Evolutionary conservation across 2,329 filamentous ascomycete species (phyloP).

Genomic region (Botrytis pseudocinerea): DNA sequence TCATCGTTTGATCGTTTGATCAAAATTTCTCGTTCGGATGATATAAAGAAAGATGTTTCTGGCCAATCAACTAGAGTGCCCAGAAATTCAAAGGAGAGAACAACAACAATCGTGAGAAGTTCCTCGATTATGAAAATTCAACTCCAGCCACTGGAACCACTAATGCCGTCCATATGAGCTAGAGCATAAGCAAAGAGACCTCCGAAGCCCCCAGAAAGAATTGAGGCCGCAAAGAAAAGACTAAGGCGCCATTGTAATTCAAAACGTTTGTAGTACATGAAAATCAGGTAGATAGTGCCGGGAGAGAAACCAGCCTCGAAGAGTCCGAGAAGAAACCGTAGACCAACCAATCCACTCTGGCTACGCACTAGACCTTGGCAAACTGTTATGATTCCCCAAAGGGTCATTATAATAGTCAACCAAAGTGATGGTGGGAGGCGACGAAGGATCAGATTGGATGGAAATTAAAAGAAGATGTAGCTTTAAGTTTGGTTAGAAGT

Average conservation of each 20-base stretch:
- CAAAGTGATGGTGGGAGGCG: slow-evolving; percentile 44
- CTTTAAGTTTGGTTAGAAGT: slow-evolving; percentile 5
- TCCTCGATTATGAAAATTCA: slow-evolving; percentile 51
- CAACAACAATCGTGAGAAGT: slow-evolving; percentile 38
- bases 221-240: slow-evolving; percentile 55
- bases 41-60: slow-evolving; percentile 45
- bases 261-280: slow-evolving; percentile 51
- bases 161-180: slow-evolving; percentile 51
- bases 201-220: slow-evolving; percentile 56
- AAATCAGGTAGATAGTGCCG: slow-evolving; percentile 49
- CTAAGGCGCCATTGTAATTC: slow-evolving; percentile 54
- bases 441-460: slow-evolving; percentile 37
- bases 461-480: slow-evolving; percentile 44
- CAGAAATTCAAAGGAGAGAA: slow-evolving; percentile 46
- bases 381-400: slow-evolving; percentile 46
- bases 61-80: slow-evolving; percentile 48
- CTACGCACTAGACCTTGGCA: slow-evolving; percentile 44
- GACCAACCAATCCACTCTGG: slow-evolving; percentile 63
- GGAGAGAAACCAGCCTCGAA: slow-evolving; percentile 61
- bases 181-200: slow-evolving; percentile 58
- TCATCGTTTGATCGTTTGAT: slow-evolving; percentile 31
- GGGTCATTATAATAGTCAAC: slow-evolving; percentile 45
- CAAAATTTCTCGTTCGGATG: slow-evolving; percentile 42
- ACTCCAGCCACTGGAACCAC: slow-evolving; percentile 50
- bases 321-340: slow-evolving; percentile 66